Percentiles rank a stretch among this genome's conserved stretches.
phyloP scores from a whole-genome alignment of 2,329 filamentous ascomycete genomes.

The Penicillium sp. region DNA sequence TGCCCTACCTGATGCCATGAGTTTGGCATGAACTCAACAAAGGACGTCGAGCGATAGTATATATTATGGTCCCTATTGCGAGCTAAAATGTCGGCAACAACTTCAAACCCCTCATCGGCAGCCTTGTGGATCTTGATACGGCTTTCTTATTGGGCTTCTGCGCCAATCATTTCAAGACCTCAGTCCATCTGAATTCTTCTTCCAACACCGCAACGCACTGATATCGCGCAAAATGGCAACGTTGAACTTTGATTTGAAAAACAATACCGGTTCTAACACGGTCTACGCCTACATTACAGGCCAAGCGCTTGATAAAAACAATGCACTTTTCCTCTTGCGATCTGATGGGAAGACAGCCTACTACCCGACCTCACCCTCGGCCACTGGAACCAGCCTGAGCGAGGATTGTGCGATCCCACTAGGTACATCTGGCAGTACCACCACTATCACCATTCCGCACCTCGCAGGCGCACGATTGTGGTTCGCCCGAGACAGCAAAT shows the following conservation, averaged over 20 bases:
- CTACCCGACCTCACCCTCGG: constrained; percentile 60
- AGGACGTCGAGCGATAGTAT: background rate
- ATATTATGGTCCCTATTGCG: constrained; percentile 15
- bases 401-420: constrained; percentile 64
- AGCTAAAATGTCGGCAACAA: background rate
- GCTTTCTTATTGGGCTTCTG: constrained; percentile 7
- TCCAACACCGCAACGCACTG: background rate
- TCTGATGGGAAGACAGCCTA: constrained; percentile 66
- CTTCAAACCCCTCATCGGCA: background rate
- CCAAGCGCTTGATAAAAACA: constrained; percentile 59
- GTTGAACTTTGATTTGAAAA: constrained; percentile 63
- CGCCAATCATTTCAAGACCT: constrained; percentile 2
- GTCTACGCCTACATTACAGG: constrained; percentile 73
- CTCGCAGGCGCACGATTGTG: constrained; percentile 71
- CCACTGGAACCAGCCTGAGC: constrained; percentile 51
- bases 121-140: constrained; percentile 11
- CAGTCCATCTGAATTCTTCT: background rate
- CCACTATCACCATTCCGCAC: constrained; percentile 65
- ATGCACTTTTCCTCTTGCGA: constrained; percentile 61
- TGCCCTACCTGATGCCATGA: constrained; percentile 15
- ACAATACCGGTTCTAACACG: constrained; percentile 61
- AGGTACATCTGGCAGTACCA: constrained; percentile 60
- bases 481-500: constrained; percentile 61
- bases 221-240: constrained; percentile 36
- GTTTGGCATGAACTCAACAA: background rate